Evolutionary conservation across 2,329 filamentous ascomycete genomes (phyloP).

Genomic region (Ilyonectria destructans): DNA sequence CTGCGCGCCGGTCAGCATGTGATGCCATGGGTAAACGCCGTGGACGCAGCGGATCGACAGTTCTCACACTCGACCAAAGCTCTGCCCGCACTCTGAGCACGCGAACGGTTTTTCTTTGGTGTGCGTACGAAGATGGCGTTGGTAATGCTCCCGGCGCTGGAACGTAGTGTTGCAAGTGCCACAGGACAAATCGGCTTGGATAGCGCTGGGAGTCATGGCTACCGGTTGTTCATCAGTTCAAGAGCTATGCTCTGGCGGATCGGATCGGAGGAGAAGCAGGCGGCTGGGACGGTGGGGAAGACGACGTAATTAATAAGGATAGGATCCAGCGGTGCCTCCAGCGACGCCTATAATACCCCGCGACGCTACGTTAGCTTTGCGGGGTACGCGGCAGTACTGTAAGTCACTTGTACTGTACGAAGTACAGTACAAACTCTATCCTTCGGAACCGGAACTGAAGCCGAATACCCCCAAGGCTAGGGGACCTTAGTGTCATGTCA

Average conservation of each 20-base stretch:
- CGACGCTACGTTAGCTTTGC: too few relatives aligned
- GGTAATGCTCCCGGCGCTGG: conserved; percentile 5
- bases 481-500: too few relatives aligned
- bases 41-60: neutral
- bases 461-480: too few relatives aligned
- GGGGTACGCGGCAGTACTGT: too few relatives aligned
- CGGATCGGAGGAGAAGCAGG: neutral
- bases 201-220: neutral
- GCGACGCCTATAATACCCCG: too few relatives aligned
- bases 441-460: too few relatives aligned
- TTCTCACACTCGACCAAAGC: conserved; percentile 5
- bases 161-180: conserved; percentile 5
- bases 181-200: neutral
- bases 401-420: too few relatives aligned
- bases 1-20: neutral
- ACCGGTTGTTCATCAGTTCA: neutral
- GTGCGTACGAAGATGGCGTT: conserved; percentile 6
- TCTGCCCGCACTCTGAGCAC: conserved; percentile 1
- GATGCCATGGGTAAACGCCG: neutral
- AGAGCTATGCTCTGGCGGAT: neutral
- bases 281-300: neutral
- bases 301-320: neutral
- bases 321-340: too few relatives aligned
- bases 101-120: conserved; percentile 7
- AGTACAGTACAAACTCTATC: too few relatives aligned